Conservation (phyloP, 2,329 filamentous ascomycete genomes). For the Aureobasidium sp. region DNA sequence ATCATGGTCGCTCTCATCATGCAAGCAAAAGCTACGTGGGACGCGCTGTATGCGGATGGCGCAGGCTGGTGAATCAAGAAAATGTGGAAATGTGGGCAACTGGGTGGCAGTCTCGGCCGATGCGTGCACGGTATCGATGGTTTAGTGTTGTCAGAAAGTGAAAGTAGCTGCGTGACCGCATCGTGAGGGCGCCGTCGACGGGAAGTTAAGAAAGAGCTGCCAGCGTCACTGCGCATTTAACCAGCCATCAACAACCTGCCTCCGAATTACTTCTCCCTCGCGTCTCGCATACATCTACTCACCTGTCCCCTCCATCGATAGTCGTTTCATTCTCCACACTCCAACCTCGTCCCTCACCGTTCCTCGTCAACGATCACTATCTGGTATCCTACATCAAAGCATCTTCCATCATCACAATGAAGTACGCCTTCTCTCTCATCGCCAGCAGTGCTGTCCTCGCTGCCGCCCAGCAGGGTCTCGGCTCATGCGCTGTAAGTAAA, state of each 20-base stretch:
- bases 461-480: conserved; percentile 25
- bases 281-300: not conserved
- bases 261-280: not conserved
- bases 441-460: conserved; percentile 24
- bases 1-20: conserved; percentile 5
- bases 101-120: conserved; percentile 3
- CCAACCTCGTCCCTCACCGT: conserved; percentile 4
- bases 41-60: not conserved
- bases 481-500: conserved; percentile 28
- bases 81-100: conserved; percentile 4
- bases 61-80: not conserved
- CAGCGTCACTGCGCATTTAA: conserved; percentile 4
- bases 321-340: conserved; percentile 4
- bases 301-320: not conserved
- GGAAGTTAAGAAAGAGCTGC: conserved; percentile 3
- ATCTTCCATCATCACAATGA: conserved; percentile 23
- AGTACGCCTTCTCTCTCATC: conserved; percentile 23
- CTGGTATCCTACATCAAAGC: conserved; percentile 6
- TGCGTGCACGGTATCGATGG: not conserved
- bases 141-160: not conserved
- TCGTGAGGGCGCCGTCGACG: not conserved
- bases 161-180: not conserved
- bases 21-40: conserved; percentile 1
- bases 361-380: not conserved
- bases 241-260: conserved; percentile 6